Evolutionary conservation across 805 yeast genomes (phyloP).

Genomic region (Zygotorulaspora chibaensis): DNA sequence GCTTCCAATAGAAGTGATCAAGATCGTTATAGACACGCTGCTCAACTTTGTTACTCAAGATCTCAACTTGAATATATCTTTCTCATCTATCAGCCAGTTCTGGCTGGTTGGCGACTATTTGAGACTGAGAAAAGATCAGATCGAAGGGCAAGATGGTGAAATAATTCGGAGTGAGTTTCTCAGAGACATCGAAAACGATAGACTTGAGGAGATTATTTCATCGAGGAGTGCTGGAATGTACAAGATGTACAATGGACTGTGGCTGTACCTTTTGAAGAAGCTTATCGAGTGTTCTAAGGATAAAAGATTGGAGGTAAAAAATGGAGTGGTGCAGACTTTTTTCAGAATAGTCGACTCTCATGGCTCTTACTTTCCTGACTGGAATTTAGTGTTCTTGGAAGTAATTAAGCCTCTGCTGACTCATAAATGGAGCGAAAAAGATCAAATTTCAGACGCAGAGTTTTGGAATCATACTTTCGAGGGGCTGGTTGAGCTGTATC

Average conservation of each 20-base stretch:
- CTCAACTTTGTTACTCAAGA: constrained; percentile 67
- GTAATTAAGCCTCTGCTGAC: constrained; percentile 55
- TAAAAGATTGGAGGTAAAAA: constrained; percentile 72
- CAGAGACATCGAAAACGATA: constrained; percentile 18
- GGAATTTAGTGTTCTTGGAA: constrained; percentile 64
- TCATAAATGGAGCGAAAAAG: constrained; percentile 24
- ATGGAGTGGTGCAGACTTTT: constrained; percentile 86
- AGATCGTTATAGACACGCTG: constrained; percentile 64
- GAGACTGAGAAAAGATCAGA: constrained; percentile 28
- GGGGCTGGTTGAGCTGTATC: constrained; percentile 62
- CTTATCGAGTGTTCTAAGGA: constrained; percentile 63
- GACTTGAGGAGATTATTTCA: constrained; percentile 29
- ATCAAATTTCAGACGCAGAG: constrained; percentile 50
- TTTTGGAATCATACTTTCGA: constrained; percentile 56
- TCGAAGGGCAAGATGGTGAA: constrained; percentile 4
- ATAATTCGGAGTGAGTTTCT: constrained; percentile 8
- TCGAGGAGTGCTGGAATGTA: constrained; percentile 16
- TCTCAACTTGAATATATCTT: constrained; percentile 78
- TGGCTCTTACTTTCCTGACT: constrained; percentile 51
- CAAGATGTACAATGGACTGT: constrained; percentile 40
- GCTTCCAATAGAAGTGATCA: constrained; percentile 63
- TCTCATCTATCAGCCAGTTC: constrained; percentile 85
- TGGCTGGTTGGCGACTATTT: constrained; percentile 86
- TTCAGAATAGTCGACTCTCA: constrained; percentile 77
- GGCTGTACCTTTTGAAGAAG: constrained; percentile 62